These are phyloP conservation scores for Lobosporangium transversale DNA, from an alignment of 192 early-diverging fungal genomes.

Conservation along the genomic window DNA sequence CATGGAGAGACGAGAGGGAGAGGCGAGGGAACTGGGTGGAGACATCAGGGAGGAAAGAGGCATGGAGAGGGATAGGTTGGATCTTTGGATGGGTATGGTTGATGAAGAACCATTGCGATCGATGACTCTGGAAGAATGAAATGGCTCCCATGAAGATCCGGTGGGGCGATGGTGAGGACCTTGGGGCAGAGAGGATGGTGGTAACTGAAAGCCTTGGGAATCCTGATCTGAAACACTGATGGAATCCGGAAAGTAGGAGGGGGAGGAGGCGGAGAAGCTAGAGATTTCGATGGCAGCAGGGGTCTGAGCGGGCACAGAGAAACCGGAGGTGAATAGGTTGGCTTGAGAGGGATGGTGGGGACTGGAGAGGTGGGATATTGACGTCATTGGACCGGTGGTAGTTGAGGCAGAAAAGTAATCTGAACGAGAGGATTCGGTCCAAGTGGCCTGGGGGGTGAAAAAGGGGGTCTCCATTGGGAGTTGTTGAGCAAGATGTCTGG, in stretches of 20 bases:
- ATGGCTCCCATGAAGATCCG: constrained; percentile 18
- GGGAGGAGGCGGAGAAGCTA: constrained; percentile 41
- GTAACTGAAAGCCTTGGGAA: constrained; percentile 23
- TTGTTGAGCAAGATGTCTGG: constrained; percentile 21
- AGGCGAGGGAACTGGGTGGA: constrained; percentile 12
- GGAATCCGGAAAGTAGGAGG: constrained; percentile 39
- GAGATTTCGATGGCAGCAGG: constrained; percentile 43
- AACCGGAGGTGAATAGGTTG: constrained; percentile 5
- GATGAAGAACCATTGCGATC: constrained; percentile 22
- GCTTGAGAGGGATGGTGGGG: constrained; percentile 6
- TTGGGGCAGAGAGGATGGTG: constrained; percentile 19
- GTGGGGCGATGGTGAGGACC: not conserved
- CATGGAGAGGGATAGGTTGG: constrained; percentile 35
- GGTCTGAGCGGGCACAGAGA: constrained; percentile 32
- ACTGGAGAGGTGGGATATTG: constrained; percentile 11
- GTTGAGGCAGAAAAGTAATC: constrained; percentile 31
- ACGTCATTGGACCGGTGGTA: constrained; percentile 1
- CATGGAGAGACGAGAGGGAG: constrained; percentile 30
- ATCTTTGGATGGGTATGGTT: constrained; percentile 27
- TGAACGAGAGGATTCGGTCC: constrained; percentile 26
- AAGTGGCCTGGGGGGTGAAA: constrained; percentile 31
- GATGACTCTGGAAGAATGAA: not conserved
- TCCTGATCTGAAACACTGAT: constrained; percentile 3
- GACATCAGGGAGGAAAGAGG: constrained; percentile 40
- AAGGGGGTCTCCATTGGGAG: constrained; percentile 36